Percentiles rank a stretch among this genome's conserved stretches.
These are phyloP conservation scores for Solanum peruvianum DNA, from an alignment of 257 asterid species.

Conservation along the genomic window DNA sequence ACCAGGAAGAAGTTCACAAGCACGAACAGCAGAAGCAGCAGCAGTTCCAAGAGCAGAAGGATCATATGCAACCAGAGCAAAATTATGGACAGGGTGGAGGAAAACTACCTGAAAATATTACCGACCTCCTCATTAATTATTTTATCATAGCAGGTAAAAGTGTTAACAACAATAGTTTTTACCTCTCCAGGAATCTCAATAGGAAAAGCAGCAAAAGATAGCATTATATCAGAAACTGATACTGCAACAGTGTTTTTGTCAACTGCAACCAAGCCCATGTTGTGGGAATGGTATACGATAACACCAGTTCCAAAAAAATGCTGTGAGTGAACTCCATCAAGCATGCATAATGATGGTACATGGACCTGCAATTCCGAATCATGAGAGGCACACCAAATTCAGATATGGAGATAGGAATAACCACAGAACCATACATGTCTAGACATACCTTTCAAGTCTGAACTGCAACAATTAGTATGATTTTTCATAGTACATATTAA, in stretches of 20 bases:
- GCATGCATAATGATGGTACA: constrained; percentile 97
- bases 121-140: neutral
- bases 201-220: constrained; percentile 98
- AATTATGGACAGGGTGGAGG: constrained; percentile 98
- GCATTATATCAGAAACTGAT: constrained; percentile 92
- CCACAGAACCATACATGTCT: neutral
- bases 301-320: constrained; percentile 97
- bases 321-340: constrained; percentile 98
- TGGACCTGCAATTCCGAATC: constrained; percentile 58
- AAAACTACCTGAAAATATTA: constrained; percentile 68
- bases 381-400: neutral
- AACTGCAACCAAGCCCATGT: constrained; percentile 89
- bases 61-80: constrained; percentile 89
- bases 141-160: neutral
- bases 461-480: neutral
- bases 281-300: constrained; percentile 74
- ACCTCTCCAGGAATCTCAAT: constrained; percentile 99
- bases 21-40: constrained; percentile 78
- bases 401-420: neutral
- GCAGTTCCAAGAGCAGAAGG: constrained; percentile 75
- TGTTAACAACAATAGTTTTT: constrained; percentile 8
- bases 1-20: constrained; percentile 99
- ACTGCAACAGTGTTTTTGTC: constrained; percentile 97
- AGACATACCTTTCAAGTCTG: neutral
- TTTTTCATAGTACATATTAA: neutral